phyloP scores from a whole-genome alignment of 2,329 filamentous ascomycete species.

The Stachybotrys elegans region DNA sequence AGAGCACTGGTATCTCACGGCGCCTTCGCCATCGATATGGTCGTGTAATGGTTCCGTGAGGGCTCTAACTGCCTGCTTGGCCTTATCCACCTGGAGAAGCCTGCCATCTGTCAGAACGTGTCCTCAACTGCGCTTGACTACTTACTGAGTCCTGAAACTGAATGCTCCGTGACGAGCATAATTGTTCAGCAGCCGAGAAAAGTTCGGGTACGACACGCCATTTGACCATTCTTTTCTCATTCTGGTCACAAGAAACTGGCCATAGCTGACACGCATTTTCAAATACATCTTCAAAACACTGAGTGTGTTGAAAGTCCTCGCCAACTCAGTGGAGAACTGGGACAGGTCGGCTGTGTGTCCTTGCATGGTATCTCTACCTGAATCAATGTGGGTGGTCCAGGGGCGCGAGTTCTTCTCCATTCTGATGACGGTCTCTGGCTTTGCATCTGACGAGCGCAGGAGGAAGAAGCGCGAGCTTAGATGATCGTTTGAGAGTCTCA shows the following conservation, averaged over 20 bases:
- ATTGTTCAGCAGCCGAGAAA: conserved; percentile 17
- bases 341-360: conserved; percentile 9
- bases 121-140: no score
- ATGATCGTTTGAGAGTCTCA: conserved; percentile 21
- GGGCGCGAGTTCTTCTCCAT: conserved; percentile 20
- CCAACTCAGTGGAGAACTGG: conserved; percentile 14
- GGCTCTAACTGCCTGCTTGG: conserved; percentile 12
- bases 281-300: conserved; percentile 18
- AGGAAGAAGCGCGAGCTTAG: conserved; percentile 19
- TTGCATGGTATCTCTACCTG: no score
- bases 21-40: conserved; percentile 10
- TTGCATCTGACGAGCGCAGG: conserved; percentile 16
- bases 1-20: conserved; percentile 12
- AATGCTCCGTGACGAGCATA: conserved; percentile 24
- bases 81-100: conserved; percentile 9
- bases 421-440: conserved; percentile 11
- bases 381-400: conserved; percentile 5
- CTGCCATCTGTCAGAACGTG: no score
- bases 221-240: conserved; percentile 18
- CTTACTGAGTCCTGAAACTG: no score
- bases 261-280: conserved; percentile 27
- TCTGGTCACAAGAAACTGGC: conserved; percentile 18
- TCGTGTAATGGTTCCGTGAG: conserved; percentile 9
- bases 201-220: conserved; percentile 17
- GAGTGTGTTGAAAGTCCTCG: conserved; percentile 16